Conservation (phyloP, 129 eudicot genomes). For the Chrysanthemum makinoi region DNA sequence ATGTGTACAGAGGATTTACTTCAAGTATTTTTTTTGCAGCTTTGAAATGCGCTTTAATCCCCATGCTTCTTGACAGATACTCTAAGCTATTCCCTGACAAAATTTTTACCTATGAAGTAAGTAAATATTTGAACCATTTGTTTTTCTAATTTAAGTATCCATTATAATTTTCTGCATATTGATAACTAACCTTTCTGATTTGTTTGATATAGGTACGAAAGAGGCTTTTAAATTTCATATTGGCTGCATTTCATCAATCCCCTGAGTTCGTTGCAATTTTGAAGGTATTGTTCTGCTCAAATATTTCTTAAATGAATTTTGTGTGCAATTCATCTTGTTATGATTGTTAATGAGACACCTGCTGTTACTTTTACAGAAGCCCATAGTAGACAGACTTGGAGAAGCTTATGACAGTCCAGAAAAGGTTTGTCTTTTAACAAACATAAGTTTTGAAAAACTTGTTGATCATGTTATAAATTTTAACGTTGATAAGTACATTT, state of each 20-base stretch:
- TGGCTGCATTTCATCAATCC: constrained; percentile 83
- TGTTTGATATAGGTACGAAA: constrained; percentile 61
- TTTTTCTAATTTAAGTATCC: too few relatives aligned
- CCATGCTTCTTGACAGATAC: constrained; percentile 73
- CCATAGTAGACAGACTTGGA: constrained; percentile 87
- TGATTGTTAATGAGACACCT: constrained; percentile 12
- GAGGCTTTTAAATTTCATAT: constrained; percentile 86
- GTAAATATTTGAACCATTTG: neutral
- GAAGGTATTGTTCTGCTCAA: constrained; percentile 53
- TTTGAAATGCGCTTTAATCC: constrained; percentile 80
- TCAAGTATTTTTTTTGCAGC: constrained; percentile 54
- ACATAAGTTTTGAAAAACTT: neutral
- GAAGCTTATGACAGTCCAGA: constrained; percentile 90
- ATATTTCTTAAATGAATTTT: neutral
- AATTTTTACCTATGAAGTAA: constrained; percentile 70
- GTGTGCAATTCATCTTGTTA: constrained; percentile 6
- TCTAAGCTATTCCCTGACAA: constrained; percentile 85
- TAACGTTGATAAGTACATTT: neutral
- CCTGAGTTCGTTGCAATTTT: constrained; percentile 82
- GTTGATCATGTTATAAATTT: neutral
- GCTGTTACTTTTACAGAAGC: constrained; percentile 61
- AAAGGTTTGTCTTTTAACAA: constrained; percentile 48
- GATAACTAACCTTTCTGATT: neutral
- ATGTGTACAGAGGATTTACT: constrained; percentile 10
- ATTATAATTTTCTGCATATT: neutral